A percentile compares a stretch with the other conserved stretches of the same genome.
Conservation (phyloP, 352 stramenopile species). For the Phytophthora sojae region DNA sequence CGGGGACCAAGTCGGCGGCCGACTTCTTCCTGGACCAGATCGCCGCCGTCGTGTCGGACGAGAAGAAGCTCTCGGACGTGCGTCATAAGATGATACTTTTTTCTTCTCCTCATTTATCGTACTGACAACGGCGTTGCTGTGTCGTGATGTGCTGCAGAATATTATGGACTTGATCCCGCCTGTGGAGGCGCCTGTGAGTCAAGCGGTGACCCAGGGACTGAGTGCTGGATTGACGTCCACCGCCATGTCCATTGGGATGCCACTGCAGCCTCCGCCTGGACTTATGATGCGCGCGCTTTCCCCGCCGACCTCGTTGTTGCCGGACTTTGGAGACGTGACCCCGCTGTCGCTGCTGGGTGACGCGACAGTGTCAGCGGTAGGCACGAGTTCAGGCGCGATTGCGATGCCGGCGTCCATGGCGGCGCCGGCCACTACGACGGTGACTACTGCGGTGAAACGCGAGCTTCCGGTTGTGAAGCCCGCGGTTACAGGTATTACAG, state of each 20-base stretch:
- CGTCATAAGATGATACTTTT: slow-evolving; percentile 6
- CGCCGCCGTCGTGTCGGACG: slow-evolving; percentile 68
- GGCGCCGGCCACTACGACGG: slow-evolving; percentile 23
- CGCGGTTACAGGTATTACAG: slow-evolving; percentile 16
- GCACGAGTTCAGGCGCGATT: slow-evolving; percentile 14
- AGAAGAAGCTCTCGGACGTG: slow-evolving; percentile 86
- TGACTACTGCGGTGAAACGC: slow-evolving; percentile 39
- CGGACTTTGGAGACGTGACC: slow-evolving; percentile 60
- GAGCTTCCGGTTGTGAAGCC: slow-evolving; percentile 38
- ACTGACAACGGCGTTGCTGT: not conserved
- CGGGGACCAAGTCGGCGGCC: slow-evolving; percentile 37
- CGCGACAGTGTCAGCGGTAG: slow-evolving; percentile 9
- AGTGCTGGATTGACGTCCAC: slow-evolving; percentile 6
- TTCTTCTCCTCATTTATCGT: not conserved
- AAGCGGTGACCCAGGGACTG: slow-evolving; percentile 16
- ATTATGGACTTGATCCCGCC: slow-evolving; percentile 82
- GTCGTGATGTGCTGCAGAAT: slow-evolving; percentile 47
- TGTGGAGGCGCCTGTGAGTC: slow-evolving; percentile 43
- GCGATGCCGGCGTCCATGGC: slow-evolving; percentile 15
- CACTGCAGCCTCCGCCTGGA: slow-evolving; percentile 61
- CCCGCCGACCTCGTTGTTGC: slow-evolving; percentile 69
- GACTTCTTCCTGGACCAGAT: slow-evolving; percentile 84
- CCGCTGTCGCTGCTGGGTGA: slow-evolving; percentile 49
- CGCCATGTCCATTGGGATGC: slow-evolving; percentile 54
- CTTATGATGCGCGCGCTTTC: slow-evolving; percentile 83